Evolutionary conservation across 306 rosid genomes (phyloP).

Genomic region (Vigna reflexopilosa): DNA sequence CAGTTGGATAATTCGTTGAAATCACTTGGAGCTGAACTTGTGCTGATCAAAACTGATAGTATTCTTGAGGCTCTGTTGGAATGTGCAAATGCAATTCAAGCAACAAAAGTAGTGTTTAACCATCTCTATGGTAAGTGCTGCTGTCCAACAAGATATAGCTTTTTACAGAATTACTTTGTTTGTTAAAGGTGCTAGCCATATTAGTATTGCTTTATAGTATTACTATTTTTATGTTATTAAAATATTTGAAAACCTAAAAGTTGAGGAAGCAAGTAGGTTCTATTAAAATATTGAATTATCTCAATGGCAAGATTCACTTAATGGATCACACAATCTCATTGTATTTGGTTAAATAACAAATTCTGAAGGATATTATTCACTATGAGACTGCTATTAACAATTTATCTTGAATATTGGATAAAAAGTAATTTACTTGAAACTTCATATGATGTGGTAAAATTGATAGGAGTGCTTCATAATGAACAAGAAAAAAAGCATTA

Average conservation of each 20-base stretch:
- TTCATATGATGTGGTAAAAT: neutral
- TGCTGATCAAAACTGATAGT: conserved; percentile 63
- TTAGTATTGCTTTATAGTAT: neutral
- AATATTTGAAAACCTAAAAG: neutral
- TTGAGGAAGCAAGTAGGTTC: neutral
- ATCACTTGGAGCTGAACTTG: conserved; percentile 82
- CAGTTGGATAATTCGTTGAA: conserved; percentile 51
- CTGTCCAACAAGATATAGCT: neutral
- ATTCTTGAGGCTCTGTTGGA: conserved; percentile 48
- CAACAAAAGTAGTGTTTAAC: conserved; percentile 68
- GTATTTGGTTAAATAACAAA: neutral
- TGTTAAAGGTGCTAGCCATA: neutral
- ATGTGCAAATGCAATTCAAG: conserved; percentile 63
- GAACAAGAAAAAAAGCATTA: neutral
- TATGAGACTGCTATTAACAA: neutral
- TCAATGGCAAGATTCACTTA: neutral
- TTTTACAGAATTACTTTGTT: neutral
- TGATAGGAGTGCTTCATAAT: neutral
- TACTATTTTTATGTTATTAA: neutral
- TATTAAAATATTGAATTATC: neutral
- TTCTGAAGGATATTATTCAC: neutral
- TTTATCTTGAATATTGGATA: neutral
- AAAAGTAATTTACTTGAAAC: neutral
- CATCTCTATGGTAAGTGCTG: conserved; percentile 31
- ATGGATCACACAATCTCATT: neutral